Percentiles rank a stretch among this genome's conserved stretches.
These are phyloP conservation scores for Pseudogymnoascus verrucosus DNA, from an alignment of 2,329 filamentous ascomycete genomes.

Conservation along the genomic window DNA sequence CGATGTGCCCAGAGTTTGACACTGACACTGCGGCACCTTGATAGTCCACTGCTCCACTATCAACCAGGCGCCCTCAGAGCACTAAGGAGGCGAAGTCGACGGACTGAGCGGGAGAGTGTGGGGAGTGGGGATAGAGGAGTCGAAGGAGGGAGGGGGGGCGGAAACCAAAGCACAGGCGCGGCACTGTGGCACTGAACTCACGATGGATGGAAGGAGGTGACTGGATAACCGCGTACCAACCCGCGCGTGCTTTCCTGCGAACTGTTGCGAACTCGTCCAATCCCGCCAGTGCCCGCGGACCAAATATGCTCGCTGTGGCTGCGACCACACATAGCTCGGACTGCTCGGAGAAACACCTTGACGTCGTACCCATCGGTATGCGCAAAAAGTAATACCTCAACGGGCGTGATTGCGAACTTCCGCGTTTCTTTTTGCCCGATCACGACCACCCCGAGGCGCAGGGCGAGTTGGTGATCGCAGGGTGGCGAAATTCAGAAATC, in stretches of 20 bases:
- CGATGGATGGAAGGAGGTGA: too few relatives aligned
- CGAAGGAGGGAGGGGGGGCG: background rate
- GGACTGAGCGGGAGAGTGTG: background rate
- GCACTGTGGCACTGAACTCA: too few relatives aligned
- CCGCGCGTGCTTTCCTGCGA: background rate
- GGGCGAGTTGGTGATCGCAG: background rate
- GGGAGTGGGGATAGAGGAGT: background rate
- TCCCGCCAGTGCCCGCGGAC: background rate
- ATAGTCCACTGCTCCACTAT: background rate
- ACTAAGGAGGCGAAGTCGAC: background rate
- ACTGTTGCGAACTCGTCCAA: background rate
- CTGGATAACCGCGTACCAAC: background rate
- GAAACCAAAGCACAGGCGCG: too few relatives aligned
- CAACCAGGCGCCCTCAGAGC: background rate
- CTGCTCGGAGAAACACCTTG: background rate
- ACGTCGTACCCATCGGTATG: background rate
- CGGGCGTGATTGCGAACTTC: background rate
- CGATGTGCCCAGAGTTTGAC: background rate
- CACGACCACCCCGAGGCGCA: background rate
- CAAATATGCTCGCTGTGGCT: background rate
- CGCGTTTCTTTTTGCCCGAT: background rate
- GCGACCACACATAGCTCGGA: background rate
- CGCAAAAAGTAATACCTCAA: background rate
- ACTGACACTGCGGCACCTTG: background rate
- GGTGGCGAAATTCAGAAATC: background rate